Percentiles rank a stretch among this genome's conserved stretches.
These are phyloP conservation scores for Neofusicoccum parvum DNA, from an alignment of 2,329 filamentous ascomycete species.

Conservation along the genomic window DNA sequence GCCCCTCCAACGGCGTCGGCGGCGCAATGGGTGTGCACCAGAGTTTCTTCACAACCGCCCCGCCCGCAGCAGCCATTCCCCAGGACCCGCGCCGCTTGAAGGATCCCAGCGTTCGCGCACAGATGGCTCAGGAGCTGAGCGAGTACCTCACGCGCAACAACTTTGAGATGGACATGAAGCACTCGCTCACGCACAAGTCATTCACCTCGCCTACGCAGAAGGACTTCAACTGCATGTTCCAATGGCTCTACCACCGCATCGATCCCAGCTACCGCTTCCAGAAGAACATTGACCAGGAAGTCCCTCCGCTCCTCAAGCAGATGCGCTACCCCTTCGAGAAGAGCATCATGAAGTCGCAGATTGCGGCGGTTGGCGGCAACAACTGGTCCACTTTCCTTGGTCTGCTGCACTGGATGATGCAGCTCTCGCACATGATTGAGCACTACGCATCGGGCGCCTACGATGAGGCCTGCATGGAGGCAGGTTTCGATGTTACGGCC, in stretches of 20 bases:
- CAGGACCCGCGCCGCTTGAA: constrained; percentile 84
- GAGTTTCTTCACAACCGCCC: constrained; percentile 91
- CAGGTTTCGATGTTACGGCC: constrained; percentile 81
- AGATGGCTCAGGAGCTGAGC: constrained; percentile 84
- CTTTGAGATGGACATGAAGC: constrained; percentile 97
- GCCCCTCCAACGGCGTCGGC: constrained; percentile 62
- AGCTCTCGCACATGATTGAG: constrained; percentile 91
- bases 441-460: constrained; percentile 77
- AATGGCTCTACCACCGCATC: constrained; percentile 95
- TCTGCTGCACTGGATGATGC: constrained; percentile 98
- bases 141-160: constrained; percentile 93
- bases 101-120: constrained; percentile 76
- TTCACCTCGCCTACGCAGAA: constrained; percentile 96
- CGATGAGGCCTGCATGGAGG: constrained; percentile 86
- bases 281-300: constrained; percentile 93
- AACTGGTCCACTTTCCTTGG: constrained; percentile 97
- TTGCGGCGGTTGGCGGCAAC: constrained; percentile 90
- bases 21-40: constrained; percentile 73
- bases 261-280: constrained; percentile 92
- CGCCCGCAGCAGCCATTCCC: constrained; percentile 77
- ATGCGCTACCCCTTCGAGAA: constrained; percentile 93
- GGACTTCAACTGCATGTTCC: constrained; percentile 97
- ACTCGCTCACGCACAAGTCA: constrained; percentile 85
- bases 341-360: constrained; percentile 94
- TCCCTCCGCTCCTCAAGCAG: constrained; percentile 89